Base-by-base conservation (phyloP, 1,284 basidiomycete genomes). In the Porphyrellus sp. region DNA sequence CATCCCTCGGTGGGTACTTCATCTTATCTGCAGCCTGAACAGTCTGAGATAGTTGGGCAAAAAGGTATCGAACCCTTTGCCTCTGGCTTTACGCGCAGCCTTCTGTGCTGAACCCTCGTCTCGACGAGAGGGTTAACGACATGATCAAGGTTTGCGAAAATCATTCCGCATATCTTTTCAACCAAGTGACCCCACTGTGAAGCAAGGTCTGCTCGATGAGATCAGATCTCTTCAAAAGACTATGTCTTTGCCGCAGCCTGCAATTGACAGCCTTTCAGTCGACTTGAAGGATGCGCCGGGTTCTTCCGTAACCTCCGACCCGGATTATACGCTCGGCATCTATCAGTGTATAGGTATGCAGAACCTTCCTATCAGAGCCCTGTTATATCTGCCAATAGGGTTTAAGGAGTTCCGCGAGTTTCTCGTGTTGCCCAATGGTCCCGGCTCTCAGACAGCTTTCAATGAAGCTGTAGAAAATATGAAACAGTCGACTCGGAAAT, bases 21-120 rank as follows among this genome's bases (percentile, higher is more conserved):
- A 11, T 37, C 6, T 47, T 46, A 18, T 20, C 24, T 24, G 31
- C 20, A 18, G 34, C 21, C n/a, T 30, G 12, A 31, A 28, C 49
- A 27, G 18, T 20, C n/a, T 46, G 13, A 48, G 28, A 45, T 40
- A 28, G 3, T 18, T 47, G n/a, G 43, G 8, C 35, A 25, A 20
- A 39, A 59, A 93, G 91, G 64, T 96, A 89, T 68, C 79, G 81
- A 3, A 89, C 91, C 0, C 76, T 99, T 23, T 85, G 91, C 41
- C 89, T 98, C 67, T 99, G 96, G 96, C 73, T 99, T 3, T 94
- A 91, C 63, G 86, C 93, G 7, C 82, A 90, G 25, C 78, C 85
- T 3, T 74, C 78, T 0, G 69, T 73, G 1, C 72, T 99, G 11
- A 77, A 85, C 34, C 72, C 76, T 16, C 79, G 95, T 4, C 73